Conservation (phyloP, 176 grass and related monocot genomes). For the Aegilops bicornis region DNA sequence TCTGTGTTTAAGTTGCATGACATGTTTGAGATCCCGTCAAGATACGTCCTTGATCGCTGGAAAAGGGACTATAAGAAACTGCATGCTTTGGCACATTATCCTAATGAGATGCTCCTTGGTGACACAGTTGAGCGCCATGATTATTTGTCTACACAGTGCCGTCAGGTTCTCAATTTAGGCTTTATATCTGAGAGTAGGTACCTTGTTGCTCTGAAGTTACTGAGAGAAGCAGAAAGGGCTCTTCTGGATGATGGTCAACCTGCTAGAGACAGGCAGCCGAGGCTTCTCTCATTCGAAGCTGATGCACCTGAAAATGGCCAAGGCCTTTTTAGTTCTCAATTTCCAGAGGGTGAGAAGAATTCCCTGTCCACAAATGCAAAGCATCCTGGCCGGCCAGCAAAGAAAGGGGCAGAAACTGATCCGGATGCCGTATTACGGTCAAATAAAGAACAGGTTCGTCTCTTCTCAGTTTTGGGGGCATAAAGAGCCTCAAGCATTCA, state of each 20-base stretch:
- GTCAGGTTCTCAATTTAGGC: constrained; percentile 69
- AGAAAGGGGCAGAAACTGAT: constrained; percentile 64
- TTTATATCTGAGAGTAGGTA: constrained; percentile 85
- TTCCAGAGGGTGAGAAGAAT: constrained; percentile 57
- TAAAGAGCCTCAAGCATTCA: constrained; percentile 2
- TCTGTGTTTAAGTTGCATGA: constrained; percentile 93
- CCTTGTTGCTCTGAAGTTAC: constrained; percentile 77
- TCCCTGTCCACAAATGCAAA: constrained; percentile 57
- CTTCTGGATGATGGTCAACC: constrained; percentile 62
- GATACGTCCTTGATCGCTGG: constrained; percentile 85
- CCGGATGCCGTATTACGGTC: constrained; percentile 43
- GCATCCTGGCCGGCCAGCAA: constrained; percentile 58
- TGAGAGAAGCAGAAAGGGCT: constrained; percentile 73
- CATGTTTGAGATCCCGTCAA: constrained; percentile 77
- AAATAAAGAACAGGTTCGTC: constrained; percentile 75
- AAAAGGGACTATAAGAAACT: constrained; percentile 86
- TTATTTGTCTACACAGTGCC: constrained; percentile 51
- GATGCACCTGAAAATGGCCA: constrained; percentile 66
- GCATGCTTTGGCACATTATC: constrained; percentile 44
- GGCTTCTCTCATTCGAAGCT: constrained; percentile 77
- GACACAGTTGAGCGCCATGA: constrained; percentile 45
- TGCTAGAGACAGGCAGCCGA: constrained; percentile 58
- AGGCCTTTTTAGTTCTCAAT: constrained; percentile 45
- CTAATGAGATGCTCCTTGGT: constrained; percentile 38
- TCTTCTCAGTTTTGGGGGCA: neutral